Conservation (phyloP, 2,329 filamentous ascomycete genomes). For the Elsinoe necatrix region DNA sequence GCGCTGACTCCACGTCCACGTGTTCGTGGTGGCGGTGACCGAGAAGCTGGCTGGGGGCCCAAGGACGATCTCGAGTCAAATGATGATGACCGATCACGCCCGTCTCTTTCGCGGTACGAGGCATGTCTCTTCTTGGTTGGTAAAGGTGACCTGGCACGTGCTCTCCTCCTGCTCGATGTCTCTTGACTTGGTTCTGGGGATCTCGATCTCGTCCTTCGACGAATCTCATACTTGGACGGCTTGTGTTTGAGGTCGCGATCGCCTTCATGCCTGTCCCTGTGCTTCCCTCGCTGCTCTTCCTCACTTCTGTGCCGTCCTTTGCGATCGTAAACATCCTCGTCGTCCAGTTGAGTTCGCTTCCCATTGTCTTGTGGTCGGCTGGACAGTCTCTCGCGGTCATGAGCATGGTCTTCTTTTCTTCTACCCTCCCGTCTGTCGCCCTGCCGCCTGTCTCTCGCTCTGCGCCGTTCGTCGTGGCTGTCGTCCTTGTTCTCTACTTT, state of each 20-base stretch:
- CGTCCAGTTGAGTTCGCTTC: no score
- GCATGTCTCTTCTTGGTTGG: background rate
- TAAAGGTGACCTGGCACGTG: background rate
- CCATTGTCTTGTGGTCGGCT: no score
- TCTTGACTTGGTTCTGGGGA: background rate
- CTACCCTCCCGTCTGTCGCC: background rate
- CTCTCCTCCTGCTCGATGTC: background rate
- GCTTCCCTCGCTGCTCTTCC: background rate
- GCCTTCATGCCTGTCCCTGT: background rate
- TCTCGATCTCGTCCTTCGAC: background rate
- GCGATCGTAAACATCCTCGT: no score
- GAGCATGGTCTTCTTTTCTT: background rate
- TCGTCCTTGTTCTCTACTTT: background rate
- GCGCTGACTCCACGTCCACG: slow-evolving; percentile 61
- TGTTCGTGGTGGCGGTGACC: slow-evolving; percentile 36
- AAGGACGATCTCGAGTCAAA: slow-evolving; percentile 42
- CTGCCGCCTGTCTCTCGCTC: background rate
- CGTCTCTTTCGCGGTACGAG: background rate
- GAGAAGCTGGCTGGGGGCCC: slow-evolving; percentile 57
- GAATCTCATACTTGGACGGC: background rate
- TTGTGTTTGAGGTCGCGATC: background rate
- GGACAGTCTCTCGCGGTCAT: no score
- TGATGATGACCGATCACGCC: background rate
- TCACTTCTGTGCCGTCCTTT: background rate
- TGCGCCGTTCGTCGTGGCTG: background rate